These are phyloP conservation scores for Coffea canephora DNA, from an alignment of 257 asterid species.

Conservation along the genomic window DNA sequence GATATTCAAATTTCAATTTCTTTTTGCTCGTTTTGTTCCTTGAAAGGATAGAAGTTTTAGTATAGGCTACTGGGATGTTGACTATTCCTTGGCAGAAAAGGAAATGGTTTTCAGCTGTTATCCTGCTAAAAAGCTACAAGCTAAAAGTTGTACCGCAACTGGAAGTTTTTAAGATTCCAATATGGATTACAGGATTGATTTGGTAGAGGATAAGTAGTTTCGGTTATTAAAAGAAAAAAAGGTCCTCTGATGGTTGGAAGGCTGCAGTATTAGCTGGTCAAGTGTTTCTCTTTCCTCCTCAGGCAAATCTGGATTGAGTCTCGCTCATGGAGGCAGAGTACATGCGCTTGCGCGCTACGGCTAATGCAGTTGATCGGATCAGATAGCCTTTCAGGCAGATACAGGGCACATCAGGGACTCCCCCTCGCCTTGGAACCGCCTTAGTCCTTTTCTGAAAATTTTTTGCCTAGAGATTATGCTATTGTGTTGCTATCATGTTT, in stretches of 20 bases:
- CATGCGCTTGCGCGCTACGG: too few species aligned
- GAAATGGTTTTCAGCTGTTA: background rate
- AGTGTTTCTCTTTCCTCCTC: too few species aligned
- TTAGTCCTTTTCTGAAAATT: too few species aligned
- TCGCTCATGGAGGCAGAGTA: too few species aligned
- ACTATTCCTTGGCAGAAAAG: background rate
- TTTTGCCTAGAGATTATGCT: background rate
- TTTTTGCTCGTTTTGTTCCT: background rate
- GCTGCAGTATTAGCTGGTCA: background rate
- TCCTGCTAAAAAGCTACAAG: background rate
- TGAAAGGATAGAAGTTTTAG: background rate
- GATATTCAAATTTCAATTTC: background rate
- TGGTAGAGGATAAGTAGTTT: background rate
- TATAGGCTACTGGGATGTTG: background rate
- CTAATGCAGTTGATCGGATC: too few species aligned
- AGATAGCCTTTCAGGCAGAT: too few species aligned
- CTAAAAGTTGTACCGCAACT: background rate
- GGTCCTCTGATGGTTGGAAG: background rate
- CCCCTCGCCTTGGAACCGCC: too few species aligned
- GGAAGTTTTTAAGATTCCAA: background rate
- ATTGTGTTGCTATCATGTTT: background rate
- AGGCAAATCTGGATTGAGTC: too few species aligned
- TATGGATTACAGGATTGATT: background rate
- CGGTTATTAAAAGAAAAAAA: background rate
- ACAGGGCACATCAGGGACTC: too few species aligned